Percentiles rank a stretch among this genome's conserved stretches.
These are phyloP conservation scores for Bauhinia variegata DNA, from an alignment of 306 rosid genomes.

Conservation along the genomic window DNA sequence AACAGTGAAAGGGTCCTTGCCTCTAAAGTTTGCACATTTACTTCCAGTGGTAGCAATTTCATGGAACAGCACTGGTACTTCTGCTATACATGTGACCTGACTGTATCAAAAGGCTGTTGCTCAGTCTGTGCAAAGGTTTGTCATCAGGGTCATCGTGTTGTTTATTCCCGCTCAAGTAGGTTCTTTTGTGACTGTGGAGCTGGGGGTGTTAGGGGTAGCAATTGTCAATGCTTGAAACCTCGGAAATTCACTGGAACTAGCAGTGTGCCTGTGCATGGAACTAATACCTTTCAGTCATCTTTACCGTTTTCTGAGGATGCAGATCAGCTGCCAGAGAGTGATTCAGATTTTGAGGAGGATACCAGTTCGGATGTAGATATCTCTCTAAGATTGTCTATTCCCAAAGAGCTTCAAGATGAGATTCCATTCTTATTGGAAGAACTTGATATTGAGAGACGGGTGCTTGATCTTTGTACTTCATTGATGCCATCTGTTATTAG, in stretches of 20 bases:
- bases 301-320: conserved; percentile 83
- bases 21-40: conserved; percentile 97
- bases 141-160: conserved; percentile 99
- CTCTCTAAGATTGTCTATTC: conserved; percentile 58
- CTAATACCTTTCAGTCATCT: conserved; percentile 73
- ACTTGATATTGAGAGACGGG: conserved; percentile 81
- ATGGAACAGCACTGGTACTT: conserved; percentile 99
- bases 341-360: conserved; percentile 94
- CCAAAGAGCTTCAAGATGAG: conserved; percentile 80
- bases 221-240: conserved; percentile 94
- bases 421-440: conserved; percentile 76
- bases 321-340: conserved; percentile 92
- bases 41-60: conserved; percentile 99
- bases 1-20: conserved; percentile 95
- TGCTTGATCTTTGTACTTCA: conserved; percentile 81
- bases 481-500: conserved; percentile 75
- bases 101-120: conserved; percentile 97
- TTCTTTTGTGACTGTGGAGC: conserved; percentile 99
- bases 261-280: conserved; percentile 62
- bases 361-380: conserved; percentile 68
- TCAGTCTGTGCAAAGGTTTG: conserved; percentile 99
- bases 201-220: conserved; percentile 98
- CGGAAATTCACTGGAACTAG: conserved; percentile 82
- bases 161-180: conserved; percentile 97
- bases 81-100: conserved; percentile 96